Percentiles rank a stretch among this genome's conserved stretches.
Evolutionary conservation across 768 basidiomycete genomes (phyloP).

Genomic region (Pleurotus eryngii): DNA sequence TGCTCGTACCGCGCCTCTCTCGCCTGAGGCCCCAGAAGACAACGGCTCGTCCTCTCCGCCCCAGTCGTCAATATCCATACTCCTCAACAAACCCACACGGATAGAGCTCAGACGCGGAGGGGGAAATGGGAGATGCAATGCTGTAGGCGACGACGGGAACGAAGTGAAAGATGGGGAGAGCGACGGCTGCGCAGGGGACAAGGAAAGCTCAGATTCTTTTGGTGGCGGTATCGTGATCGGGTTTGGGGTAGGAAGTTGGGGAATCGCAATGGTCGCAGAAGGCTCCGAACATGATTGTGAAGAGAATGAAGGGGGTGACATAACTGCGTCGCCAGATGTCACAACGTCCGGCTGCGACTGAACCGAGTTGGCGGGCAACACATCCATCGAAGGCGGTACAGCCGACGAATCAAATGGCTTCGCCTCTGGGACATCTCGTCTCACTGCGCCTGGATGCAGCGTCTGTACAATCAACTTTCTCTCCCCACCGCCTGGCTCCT

Average conservation of each 20-base stretch:
- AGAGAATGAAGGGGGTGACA: too few species aligned
- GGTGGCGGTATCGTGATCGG: too few species aligned
- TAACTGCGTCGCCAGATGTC: too few species aligned
- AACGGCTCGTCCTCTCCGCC: background rate
- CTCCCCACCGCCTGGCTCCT: background rate
- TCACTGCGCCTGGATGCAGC: background rate
- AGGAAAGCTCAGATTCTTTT: background rate
- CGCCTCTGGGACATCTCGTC: background rate
- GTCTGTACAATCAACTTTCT: background rate
- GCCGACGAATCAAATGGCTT: background rate
- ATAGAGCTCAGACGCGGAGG: conserved; percentile 2
- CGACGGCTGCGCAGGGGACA: background rate
- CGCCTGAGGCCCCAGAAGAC: background rate
- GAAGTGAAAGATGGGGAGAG: conserved; percentile 1
- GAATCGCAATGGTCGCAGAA: too few species aligned
- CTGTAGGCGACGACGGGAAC: conserved; percentile 2
- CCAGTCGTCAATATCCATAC: conserved; percentile 6
- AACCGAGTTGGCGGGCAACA: background rate
- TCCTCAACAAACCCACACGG: background rate
- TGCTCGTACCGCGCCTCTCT: background rate
- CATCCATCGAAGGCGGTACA: background rate
- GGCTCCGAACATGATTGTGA: too few species aligned
- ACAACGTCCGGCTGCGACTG: too few species aligned
- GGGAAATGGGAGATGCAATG: conserved; percentile 1
- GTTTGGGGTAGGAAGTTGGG: too few species aligned